Percentiles rank a stretch among this genome's conserved stretches.
phyloP scores from a whole-genome alignment of 305 asterid species.

The Fraxinus sp. region DNA sequence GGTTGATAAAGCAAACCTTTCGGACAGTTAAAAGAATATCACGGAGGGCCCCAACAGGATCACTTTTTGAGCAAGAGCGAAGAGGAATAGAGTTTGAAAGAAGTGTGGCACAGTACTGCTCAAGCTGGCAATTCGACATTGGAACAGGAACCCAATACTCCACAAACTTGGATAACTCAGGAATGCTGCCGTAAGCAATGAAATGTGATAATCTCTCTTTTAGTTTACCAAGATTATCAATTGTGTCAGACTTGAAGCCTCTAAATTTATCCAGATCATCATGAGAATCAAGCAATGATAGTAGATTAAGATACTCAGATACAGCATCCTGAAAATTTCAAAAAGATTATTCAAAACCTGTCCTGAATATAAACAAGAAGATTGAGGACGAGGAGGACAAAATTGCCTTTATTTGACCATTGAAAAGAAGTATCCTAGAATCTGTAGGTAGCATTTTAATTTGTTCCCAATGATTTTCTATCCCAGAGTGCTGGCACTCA shows the following conservation, averaged over 20 bases:
- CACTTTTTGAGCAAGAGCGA: conserved; percentile 53
- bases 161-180: conserved; percentile 52
- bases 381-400: conserved; percentile 18
- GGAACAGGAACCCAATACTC: conserved; percentile 96
- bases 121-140: conserved; percentile 80
- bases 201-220: conserved; percentile 42
- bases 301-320: conserved; percentile 46
- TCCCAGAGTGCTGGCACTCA: conserved; percentile 40
- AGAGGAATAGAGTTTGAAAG: conserved; percentile 53
- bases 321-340: conserved; percentile 48
- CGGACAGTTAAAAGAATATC: conserved; percentile 63
- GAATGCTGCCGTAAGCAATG: conserved; percentile 40
- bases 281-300: conserved; percentile 49
- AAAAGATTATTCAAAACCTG: conserved; percentile 9
- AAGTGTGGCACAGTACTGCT: conserved; percentile 76
- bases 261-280: conserved; percentile 42
- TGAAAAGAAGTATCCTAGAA: conserved; percentile 51
- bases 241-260: conserved; percentile 40
- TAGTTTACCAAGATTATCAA: conserved; percentile 46
- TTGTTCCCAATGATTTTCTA: conserved; percentile 36
- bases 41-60: conserved; percentile 62
- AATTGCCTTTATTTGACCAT: conserved; percentile 52
- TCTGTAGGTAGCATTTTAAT: conserved; percentile 47
- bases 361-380: conserved; percentile 10
- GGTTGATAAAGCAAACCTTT: conserved; percentile 57